These are phyloP conservation scores for Exophiala spinifera DNA, from an alignment of 2,329 filamentous ascomycete species.

Conservation along the genomic window DNA sequence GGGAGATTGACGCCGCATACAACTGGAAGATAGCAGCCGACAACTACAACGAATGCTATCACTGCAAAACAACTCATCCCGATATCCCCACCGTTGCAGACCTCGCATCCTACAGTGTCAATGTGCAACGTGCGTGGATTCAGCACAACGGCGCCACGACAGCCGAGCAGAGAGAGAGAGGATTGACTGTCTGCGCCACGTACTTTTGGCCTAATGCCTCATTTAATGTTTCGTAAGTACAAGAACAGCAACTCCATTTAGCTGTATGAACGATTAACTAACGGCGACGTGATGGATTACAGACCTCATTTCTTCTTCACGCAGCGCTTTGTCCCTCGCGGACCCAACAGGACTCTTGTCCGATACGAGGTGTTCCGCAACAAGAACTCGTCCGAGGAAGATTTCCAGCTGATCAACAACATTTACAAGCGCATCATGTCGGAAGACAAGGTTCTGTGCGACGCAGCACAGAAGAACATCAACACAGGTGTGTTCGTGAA, in stretches of 20 bases:
- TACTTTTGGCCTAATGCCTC: conserved; percentile 25
- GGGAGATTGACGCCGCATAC: conserved; percentile 17
- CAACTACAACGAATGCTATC: conserved; percentile 57
- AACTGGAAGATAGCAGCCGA: conserved; percentile 43
- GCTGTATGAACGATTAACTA: neutral
- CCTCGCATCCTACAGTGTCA: conserved; percentile 52
- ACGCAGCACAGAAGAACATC: conserved; percentile 58
- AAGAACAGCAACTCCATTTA: too few relatives aligned
- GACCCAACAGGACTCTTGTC: conserved; percentile 53
- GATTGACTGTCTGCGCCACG: conserved; percentile 13
- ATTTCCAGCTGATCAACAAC: conserved; percentile 56
- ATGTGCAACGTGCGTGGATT: conserved; percentile 53
- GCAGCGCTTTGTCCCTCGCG: conserved; percentile 58
- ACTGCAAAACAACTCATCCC: conserved; percentile 57
- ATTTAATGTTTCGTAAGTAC: conserved; percentile 18
- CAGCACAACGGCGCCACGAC: conserved; percentile 49
- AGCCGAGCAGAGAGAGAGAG: conserved; percentile 11
- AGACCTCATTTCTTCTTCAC: conserved; percentile 62
- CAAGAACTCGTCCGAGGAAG: conserved; percentile 55
- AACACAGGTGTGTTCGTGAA: conserved; percentile 60
- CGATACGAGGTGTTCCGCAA: conserved; percentile 63
- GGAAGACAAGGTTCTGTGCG: conserved; percentile 62
- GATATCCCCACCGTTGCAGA: conserved; percentile 55
- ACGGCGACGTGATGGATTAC: neutral
- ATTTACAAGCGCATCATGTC: conserved; percentile 64